Conservation (phyloP, 1,139 yeast genomes). For the Scheffersomyces quercinus region DNA sequence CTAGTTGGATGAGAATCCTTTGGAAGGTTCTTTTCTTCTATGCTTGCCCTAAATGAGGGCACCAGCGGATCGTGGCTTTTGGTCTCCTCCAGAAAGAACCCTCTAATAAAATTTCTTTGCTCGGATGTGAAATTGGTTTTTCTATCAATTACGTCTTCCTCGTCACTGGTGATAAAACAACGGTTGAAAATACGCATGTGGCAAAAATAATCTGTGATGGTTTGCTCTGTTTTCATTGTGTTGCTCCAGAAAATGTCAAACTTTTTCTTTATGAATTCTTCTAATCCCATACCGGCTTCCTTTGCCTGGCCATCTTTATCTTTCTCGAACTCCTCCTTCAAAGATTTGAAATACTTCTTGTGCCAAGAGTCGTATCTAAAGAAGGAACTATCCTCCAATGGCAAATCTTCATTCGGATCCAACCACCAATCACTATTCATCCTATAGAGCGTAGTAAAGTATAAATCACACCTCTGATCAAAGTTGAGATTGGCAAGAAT, state of each 20-base stretch:
- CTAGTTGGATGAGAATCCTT: not conserved
- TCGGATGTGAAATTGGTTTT: not conserved
- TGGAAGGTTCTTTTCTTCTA: not conserved
- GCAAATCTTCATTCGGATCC: too few species aligned
- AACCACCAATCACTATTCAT: not conserved
- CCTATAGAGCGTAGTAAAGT: not conserved
- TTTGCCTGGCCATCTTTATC: not conserved
- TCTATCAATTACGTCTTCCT: too few species aligned
- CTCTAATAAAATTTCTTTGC: not conserved
- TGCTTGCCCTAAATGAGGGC: not conserved
- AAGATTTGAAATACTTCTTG: not conserved
- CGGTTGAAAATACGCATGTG: constrained; percentile 12
- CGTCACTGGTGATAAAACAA: constrained; percentile 6
- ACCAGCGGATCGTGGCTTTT: not conserved
- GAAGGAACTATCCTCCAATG: not conserved
- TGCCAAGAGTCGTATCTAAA: not conserved
- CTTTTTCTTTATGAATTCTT: too few species aligned
- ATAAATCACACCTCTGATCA: not conserved
- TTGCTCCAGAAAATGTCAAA: not conserved
- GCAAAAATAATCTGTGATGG: constrained; percentile 10
- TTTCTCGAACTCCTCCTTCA: not conserved
- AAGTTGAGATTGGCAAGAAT: not conserved
- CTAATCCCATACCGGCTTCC: not conserved
- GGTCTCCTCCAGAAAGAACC: too few species aligned
- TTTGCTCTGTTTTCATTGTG: constrained; percentile 11